Base-by-base conservation (phyloP, 495 filamentous ascomycete genomes). In the Choiromyces venosus region DNA sequence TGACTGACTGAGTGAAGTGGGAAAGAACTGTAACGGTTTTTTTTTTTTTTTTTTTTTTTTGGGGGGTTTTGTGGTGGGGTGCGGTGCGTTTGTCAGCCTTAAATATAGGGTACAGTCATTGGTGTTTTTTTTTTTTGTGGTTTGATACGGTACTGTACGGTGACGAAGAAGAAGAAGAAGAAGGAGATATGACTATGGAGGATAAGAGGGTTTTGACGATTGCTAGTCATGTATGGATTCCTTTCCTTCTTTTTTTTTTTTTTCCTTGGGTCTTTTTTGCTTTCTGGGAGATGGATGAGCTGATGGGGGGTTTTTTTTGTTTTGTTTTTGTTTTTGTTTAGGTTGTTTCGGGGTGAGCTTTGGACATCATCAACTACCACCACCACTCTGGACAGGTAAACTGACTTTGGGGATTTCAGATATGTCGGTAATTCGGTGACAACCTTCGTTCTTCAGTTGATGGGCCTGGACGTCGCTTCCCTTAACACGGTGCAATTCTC, bases 351-450 rank as follows among this genome's bases (percentile, higher is more conserved):
- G 78, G 78, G 78, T 80, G 80, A 77, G 78, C 14, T 37, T 14
- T 14, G 65, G 14, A 2, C 69, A 71, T 61, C 46, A 33, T 71
- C 29, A 25, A 52, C 38, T 21, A 67, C 73, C 73, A 74, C 61
- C 37, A 29, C 76, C 65, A 66, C 72, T 16, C 12, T 33, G 12
- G 52, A 12, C 1, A 18, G 56, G 56, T 81, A 72, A 37, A 77
- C 68, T 70, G 65, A 68, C 64, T 29, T 25, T 61, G 71, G 56
- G 65, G 65, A 46, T 37, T 65, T 70, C 79, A 99, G 95, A 77
- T 92, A 97, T 88, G 95, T 99, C 80, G 95, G 95, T 44, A 99
- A 99, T 80, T 93, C 92, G 78, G 97, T 98, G 86, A 93, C 93
- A 52, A 90, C 91, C 1, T 94, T 96, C 74, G 92, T 92, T 80